A percentile compares a stretch with the other conserved stretches of the same genome.
Conservation (phyloP, 768 basidiomycete species). For the Leucocoprinus birnbaumii region DNA sequence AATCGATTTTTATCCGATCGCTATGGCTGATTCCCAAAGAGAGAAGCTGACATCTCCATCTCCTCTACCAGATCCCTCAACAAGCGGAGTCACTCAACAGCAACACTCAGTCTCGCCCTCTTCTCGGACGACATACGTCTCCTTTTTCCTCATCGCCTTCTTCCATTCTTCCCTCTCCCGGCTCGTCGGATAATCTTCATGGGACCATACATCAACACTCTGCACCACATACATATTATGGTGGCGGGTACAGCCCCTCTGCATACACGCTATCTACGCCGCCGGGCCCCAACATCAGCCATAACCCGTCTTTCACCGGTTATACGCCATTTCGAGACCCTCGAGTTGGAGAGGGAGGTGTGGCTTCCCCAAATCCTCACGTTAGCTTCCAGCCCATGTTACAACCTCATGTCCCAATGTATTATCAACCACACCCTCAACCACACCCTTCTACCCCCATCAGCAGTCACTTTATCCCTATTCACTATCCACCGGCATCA, state of each 20-base stretch:
- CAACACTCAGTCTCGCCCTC: background rate
- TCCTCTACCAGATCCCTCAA: background rate
- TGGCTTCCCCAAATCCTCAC: conserved; percentile 39
- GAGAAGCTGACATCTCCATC: background rate
- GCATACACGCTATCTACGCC: conserved; percentile 44
- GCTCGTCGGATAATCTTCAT: conserved; percentile 19
- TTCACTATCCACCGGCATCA: conserved; percentile 29
- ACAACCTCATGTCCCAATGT: conserved; percentile 33
- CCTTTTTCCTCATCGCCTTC: background rate
- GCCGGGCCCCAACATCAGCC: conserved; percentile 32
- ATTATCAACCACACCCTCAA: conserved; percentile 28
- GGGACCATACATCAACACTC: conserved; percentile 23
- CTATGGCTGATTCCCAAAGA: background rate
- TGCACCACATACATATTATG: conserved; percentile 26
- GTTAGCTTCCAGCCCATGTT: conserved; percentile 39
- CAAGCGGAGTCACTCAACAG: background rate
- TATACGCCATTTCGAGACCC: conserved; percentile 33
- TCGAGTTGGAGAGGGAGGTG: conserved; percentile 30
- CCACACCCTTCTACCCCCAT: conserved; percentile 16
- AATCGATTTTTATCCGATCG: background rate
- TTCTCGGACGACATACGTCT: background rate
- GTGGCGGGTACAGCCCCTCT: conserved; percentile 36
- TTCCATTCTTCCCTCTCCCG: conserved; percentile 6
- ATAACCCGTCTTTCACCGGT: conserved; percentile 27
- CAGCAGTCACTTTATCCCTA: conserved; percentile 25